A percentile compares a stretch with the other conserved stretches of the same genome.
Conservation (phyloP, 2,329 filamentous ascomycete species). For the Penicillium sp. region DNA sequence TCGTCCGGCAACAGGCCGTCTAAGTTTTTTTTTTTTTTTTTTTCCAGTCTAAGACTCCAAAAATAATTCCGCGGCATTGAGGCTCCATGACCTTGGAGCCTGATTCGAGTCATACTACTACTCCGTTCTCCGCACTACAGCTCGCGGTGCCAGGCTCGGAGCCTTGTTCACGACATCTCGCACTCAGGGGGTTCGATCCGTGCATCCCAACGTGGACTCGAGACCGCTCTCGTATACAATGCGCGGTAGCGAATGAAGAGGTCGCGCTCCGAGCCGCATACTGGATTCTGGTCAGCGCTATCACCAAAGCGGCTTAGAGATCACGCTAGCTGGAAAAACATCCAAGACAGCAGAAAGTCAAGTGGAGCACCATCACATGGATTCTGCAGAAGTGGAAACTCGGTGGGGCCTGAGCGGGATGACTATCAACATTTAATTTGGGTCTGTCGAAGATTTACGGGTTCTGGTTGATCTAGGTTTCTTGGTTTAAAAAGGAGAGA, state of each 20-base stretch:
- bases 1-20: not conserved
- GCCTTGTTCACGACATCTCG: not conserved
- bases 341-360: constrained; percentile 9
- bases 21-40: constrained; percentile 1
- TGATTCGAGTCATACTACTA: not conserved
- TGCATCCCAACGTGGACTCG: not conserved
- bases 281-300: constrained; percentile 8
- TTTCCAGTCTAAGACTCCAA: not conserved
- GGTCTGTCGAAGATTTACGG: not conserved
- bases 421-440: not conserved
- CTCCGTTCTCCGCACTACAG: not conserved
- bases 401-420: constrained; percentile 5
- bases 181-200: constrained; percentile 7
- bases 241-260: not conserved
- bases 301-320: not conserved
- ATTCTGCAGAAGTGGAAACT: not conserved
- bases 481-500: constrained; percentile 16
- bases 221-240: constrained; percentile 1
- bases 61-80: not conserved
- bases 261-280: constrained; percentile 8
- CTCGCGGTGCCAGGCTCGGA: not conserved
- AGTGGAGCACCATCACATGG: constrained; percentile 7
- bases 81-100: not conserved
- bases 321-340: not conserved
- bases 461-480: not conserved